These are phyloP conservation scores for Boletellus emodensis DNA, from an alignment of 768 basidiomycete species.

Conservation along the genomic window DNA sequence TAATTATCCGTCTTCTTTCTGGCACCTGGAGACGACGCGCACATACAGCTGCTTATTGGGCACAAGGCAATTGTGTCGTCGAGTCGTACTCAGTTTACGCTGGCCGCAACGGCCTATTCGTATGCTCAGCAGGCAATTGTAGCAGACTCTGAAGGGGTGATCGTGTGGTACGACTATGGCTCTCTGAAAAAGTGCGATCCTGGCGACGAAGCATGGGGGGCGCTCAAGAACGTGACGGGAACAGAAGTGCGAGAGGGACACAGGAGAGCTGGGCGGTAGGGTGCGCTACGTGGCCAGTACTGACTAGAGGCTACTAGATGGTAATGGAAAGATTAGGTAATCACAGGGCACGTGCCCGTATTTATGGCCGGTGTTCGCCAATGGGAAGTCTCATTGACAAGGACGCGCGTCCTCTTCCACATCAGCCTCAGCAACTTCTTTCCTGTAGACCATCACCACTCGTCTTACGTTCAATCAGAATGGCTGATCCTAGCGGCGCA, in stretches of 20 bases:
- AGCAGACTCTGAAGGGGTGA: conserved; percentile 56
- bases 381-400: neutral
- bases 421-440: conserved; percentile 3
- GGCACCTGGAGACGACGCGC: neutral
- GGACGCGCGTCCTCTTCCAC: conserved; percentile 32
- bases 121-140: conserved; percentile 59
- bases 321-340: conserved; percentile 13
- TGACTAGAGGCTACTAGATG: neutral
- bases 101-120: conserved; percentile 59
- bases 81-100: conserved; percentile 43
- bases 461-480: conserved; percentile 17
- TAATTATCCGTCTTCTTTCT: neutral
- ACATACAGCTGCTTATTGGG: conserved; percentile 55
- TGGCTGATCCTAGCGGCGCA: conserved; percentile 84
- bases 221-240: conserved; percentile 22
- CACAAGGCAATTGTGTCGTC: conserved; percentile 46
- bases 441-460: conserved; percentile 11
- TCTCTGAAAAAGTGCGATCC: conserved; percentile 60
- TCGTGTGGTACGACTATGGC: conserved; percentile 82
- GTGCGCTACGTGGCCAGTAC: neutral
- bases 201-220: conserved; percentile 43
- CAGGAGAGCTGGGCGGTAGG: neutral
- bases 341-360: neutral
- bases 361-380: neutral
- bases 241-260: conserved; percentile 18